Conservation (phyloP, 345 rosid species). For the Aurinia saxatilis region DNA sequence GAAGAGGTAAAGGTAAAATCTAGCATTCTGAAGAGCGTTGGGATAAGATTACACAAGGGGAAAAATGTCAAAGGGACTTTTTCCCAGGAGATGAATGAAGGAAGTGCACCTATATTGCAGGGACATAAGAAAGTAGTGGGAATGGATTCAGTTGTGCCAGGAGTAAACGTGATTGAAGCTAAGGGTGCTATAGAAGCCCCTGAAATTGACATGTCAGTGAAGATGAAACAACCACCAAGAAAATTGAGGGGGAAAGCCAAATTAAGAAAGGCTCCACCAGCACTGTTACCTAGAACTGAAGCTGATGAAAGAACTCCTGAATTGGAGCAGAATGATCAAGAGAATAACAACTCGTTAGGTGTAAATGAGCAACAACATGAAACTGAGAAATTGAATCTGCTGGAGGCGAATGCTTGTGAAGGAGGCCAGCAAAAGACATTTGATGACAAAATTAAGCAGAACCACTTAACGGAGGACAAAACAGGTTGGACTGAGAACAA, state of each 20-base stretch:
- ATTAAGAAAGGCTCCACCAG: slow-evolving; percentile 34
- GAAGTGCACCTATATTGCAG: background rate
- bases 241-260: slow-evolving; percentile 35
- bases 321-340: slow-evolving; percentile 13
- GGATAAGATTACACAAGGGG: slow-evolving; percentile 7
- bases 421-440: slow-evolving; percentile 15
- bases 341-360: slow-evolving; percentile 3
- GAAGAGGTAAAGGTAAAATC: background rate
- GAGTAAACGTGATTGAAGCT: slow-evolving; percentile 27
- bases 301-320: slow-evolving; percentile 13
- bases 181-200: slow-evolving; percentile 17
- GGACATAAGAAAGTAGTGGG: background rate
- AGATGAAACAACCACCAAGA: slow-evolving; percentile 25
- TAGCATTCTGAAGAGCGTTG: background rate
- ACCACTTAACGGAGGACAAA: slow-evolving; percentile 11
- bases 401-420: slow-evolving; percentile 25
- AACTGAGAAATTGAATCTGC: slow-evolving; percentile 2
- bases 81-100: background rate
- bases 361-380: slow-evolving; percentile 9
- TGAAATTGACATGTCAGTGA: slow-evolving; percentile 27
- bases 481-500: slow-evolving; percentile 1
- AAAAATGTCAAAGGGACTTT: background rate
- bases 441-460: slow-evolving; percentile 16
- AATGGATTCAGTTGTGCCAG: background rate
- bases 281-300: slow-evolving; percentile 14